Percentiles rank a stretch among this genome's conserved stretches.
Conservation (phyloP, 2,329 filamentous ascomycete genomes). For the Fusarium sp. region DNA sequence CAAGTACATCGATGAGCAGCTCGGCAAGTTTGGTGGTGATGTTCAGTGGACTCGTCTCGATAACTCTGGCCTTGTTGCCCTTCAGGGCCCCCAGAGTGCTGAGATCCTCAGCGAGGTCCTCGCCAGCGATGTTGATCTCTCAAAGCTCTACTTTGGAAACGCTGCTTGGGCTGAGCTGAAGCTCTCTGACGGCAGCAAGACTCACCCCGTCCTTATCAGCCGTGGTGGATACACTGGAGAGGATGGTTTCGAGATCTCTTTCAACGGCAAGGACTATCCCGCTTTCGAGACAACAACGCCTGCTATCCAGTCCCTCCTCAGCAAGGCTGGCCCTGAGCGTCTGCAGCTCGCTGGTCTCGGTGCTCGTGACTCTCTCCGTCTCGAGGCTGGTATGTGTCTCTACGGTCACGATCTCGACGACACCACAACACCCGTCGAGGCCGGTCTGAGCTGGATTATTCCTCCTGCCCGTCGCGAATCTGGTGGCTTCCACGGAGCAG, state of each 20-base stretch:
- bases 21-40: constrained; percentile 67
- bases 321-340: constrained; percentile 67
- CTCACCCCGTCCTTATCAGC: constrained; percentile 71
- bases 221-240: constrained; percentile 97
- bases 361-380: constrained; percentile 88
- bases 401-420: constrained; percentile 98
- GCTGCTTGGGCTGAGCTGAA: constrained; percentile 74
- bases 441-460: constrained; percentile 79
- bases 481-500: constrained; percentile 87
- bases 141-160: constrained; percentile 84
- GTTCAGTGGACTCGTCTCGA: constrained; percentile 77
- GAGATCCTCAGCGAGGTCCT: constrained; percentile 75
- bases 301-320: constrained; percentile 75
- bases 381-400: constrained; percentile 99
- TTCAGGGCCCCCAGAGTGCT: constrained; percentile 86
- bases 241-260: constrained; percentile 96
- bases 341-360: constrained; percentile 89
- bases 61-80: constrained; percentile 82
- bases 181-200: constrained; percentile 62
- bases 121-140: constrained; percentile 66
- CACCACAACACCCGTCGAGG: constrained; percentile 70
- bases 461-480: constrained; percentile 76
- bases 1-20: constrained; percentile 77
- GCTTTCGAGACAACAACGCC: constrained; percentile 60
- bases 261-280: constrained; percentile 61